phyloP scores from a whole-genome alignment of 2,329 filamentous ascomycete species.

The Helminthosporium solani region DNA sequence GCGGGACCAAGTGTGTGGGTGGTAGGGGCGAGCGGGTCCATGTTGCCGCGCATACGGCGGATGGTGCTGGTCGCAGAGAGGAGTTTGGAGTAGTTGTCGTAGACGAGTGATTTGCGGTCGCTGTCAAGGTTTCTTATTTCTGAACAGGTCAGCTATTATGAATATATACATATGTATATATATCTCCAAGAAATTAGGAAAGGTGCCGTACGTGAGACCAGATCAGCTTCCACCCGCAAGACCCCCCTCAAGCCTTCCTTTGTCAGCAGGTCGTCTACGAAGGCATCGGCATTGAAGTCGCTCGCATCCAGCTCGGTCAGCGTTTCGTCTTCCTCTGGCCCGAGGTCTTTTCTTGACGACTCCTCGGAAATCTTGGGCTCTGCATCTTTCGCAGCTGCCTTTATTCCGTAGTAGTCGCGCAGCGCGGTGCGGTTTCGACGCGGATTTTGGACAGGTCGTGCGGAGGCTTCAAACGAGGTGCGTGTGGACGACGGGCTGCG shows the following conservation, averaged over 20 bases:
- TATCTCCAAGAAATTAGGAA: no score
- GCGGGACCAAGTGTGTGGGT: constrained; percentile 71
- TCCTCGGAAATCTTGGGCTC: constrained; percentile 36
- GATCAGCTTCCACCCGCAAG: constrained; percentile 67
- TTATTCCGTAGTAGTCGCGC: constrained; percentile 92
- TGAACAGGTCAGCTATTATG: no score
- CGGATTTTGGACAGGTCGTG: constrained; percentile 42
- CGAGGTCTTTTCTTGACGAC: constrained; percentile 31
- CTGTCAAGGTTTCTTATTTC: constrained; percentile 90
- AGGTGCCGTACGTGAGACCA: constrained; percentile 54
- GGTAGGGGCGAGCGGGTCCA: constrained; percentile 76
- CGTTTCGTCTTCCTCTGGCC: constrained; percentile 56
- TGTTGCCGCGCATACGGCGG: constrained; percentile 78
- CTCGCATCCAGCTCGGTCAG: constrained; percentile 69
- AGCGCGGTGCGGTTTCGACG: constrained; percentile 80
- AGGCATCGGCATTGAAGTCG: constrained; percentile 71
- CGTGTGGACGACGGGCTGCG: constrained; percentile 74
- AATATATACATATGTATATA: neutral
- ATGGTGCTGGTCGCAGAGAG: constrained; percentile 98
- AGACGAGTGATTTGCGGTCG: constrained; percentile 94
- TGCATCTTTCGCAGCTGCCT: constrained; percentile 44
- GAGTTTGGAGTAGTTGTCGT: constrained; percentile 97
- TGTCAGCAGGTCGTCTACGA: constrained; percentile 63
- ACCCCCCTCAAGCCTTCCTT: constrained; percentile 67
- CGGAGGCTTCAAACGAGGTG: constrained; percentile 61